Evolutionary conservation across 225 moss, liverwort and hornwort genomes (phyloP), one percentile per base, ranked within the genome.

Genomic region (Asterella californica): DNA sequence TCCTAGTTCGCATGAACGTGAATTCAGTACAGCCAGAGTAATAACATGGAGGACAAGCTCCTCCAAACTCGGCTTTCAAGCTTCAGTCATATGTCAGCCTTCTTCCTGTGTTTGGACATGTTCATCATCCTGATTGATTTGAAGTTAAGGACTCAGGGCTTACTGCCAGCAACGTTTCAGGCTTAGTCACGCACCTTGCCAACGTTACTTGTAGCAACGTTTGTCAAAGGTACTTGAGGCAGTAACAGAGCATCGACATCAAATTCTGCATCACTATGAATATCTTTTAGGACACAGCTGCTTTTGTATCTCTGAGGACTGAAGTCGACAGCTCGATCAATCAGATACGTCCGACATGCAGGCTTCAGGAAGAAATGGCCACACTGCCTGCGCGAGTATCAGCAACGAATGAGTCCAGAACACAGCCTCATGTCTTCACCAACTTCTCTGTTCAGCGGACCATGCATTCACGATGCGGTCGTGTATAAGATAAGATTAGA

Each of bases 351-450:
- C 11, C 42, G 68, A 60, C 81, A 80, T 74, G 75, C 70, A 61
- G 37, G 74, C 70, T 75, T 83, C n/a, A 81, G 24, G 52, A 86
- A 86, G 75, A 81, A 83, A 15, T 83, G 80, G 27, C 86, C 86
- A 76, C 77, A 86, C 24, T 86, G 80, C 63, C 86, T 86, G 81
- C 33, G 70, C 33, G 70, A 48, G n/a, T 0, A 78, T 48, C 48
- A 22, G 0, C 70, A 45, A 9, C 4, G 21, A 71, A 42, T 17
- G 34, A 66, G 4, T 66, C 27, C 0, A 9, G 4, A 9, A 63
- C 42, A 7, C 7, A 42, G 7, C 42, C 42, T 42, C 3, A 59
- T 3, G 19, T 59, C 57, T 17, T 59, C 24, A 2, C 2, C 11
- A 2, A 24, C 24, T 59, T 59, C 57, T n/a, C n/a, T n/a, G n/a